A percentile compares a stretch with the other conserved stretches of the same genome.
These are phyloP conservation scores for Capsella bursapastoris DNA, from an alignment of 345 rosid genomes.

Conservation along the genomic window DNA sequence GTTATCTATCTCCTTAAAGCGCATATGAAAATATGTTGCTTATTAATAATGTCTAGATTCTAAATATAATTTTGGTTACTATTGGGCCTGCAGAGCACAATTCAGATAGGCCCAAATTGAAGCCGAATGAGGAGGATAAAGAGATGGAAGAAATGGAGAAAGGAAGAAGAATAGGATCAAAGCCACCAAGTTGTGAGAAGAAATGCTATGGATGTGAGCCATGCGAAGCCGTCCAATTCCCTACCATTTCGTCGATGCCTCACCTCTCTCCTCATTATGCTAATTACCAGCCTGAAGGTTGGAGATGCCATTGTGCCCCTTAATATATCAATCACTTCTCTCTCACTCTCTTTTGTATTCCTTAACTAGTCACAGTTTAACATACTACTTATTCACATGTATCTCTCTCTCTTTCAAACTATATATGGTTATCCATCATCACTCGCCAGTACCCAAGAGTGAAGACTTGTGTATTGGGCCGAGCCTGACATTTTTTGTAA, in stretches of 20 bases:
- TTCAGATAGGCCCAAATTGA: not conserved
- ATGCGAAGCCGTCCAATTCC: conserved; percentile 79
- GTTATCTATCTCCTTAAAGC: not conserved
- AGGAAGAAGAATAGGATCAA: conserved; percentile 64
- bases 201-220: conserved; percentile 80
- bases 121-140: conserved; percentile 19
- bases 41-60: not conserved
- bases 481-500: no score
- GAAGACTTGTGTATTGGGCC: no score
- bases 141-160: conserved; percentile 35
- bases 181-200: conserved; percentile 77
- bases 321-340: not conserved
- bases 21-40: not conserved
- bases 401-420: not conserved
- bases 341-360: not conserved
- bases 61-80: not conserved
- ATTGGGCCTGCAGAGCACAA: conserved; percentile 17
- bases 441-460: not conserved
- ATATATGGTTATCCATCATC: not conserved
- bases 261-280: conserved; percentile 54
- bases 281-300: conserved; percentile 83
- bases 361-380: conserved; percentile 10
- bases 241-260: conserved; percentile 47
- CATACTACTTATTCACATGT: not conserved
- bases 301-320: conserved; percentile 90